Percentiles rank a stretch among this genome's conserved stretches.
Conservation (phyloP, 179 eudicot species). For the Spinacia oleracea region DNA sequence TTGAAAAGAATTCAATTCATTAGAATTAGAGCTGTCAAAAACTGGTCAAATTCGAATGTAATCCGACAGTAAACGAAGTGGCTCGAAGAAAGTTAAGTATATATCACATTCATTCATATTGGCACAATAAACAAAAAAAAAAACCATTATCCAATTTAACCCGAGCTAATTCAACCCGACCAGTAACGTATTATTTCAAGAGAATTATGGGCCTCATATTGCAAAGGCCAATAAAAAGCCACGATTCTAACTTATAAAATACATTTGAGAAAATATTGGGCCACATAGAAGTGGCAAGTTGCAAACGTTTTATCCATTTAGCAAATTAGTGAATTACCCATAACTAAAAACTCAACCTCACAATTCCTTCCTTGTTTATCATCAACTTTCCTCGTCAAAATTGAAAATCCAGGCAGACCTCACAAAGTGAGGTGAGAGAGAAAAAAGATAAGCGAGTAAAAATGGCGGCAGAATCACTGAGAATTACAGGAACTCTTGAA, state of each 20-base stretch:
- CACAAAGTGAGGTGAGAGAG: neutral
- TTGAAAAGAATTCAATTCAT: neutral
- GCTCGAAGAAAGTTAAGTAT: too few relatives aligned
- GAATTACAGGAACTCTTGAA: conserved; percentile 38
- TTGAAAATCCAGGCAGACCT: neutral
- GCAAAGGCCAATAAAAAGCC: conserved; percentile 15
- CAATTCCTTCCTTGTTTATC: neutral
- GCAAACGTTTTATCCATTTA: neutral
- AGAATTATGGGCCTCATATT: conserved; percentile 13
- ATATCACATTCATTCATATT: too few relatives aligned
- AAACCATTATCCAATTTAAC: too few relatives aligned
- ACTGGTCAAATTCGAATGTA: too few relatives aligned
- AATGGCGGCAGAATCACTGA: conserved; percentile 66
- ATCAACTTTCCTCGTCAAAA: neutral
- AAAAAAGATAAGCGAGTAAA: neutral
- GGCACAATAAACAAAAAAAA: too few relatives aligned
- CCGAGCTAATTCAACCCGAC: too few relatives aligned
- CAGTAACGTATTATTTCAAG: too few relatives aligned
- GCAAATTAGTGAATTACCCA: neutral
- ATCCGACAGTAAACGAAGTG: too few relatives aligned
- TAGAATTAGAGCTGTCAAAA: too few relatives aligned
- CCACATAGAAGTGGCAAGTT: conserved; percentile 9
- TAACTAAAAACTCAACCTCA: conserved; percentile 28
- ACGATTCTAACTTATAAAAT: conserved; percentile 6
- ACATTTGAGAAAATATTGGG: conserved; percentile 3